Evolutionary conservation across 1,284 basidiomycete species (phyloP).

Genomic region (Rugiboletus extremiorientalis): DNA sequence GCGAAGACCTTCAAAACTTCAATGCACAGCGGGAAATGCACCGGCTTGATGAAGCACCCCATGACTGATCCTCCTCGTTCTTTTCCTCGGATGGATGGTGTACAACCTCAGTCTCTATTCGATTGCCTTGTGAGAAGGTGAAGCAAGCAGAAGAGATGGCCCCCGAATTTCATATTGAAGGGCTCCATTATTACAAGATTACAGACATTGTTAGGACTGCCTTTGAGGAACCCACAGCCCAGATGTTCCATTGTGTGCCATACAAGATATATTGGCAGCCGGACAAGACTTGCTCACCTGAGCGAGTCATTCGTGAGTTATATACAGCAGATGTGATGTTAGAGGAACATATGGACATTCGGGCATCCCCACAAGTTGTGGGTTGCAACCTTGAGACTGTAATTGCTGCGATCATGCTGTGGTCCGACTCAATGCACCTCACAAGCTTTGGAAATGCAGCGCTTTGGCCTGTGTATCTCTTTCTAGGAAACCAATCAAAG

Average conservation of each 20-base stretch:
- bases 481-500: conserved; percentile 36
- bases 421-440: conserved; percentile 36
- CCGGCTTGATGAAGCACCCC: not conserved
- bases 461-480: conserved; percentile 37
- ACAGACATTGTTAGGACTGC: not conserved
- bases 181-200: not conserved
- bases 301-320: conserved; percentile 33
- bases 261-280: no score
- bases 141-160: not conserved
- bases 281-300: not conserved
- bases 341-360: conserved; percentile 22
- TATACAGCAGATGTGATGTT: conserved; percentile 34
- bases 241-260: no score
- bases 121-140: not conserved
- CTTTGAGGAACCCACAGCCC: no score
- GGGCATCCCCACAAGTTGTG: conserved; percentile 12
- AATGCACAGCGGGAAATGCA: not conserved
- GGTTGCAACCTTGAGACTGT: conserved; percentile 23
- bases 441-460: conserved; percentile 33
- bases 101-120: not conserved
- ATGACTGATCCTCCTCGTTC: not conserved
- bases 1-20: not conserved
- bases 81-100: not conserved
- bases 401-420: conserved; percentile 30
- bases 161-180: not conserved